Base-by-base conservation (phyloP, 2,329 filamentous ascomycete species). In the Penicillium brevicompactum region DNA sequence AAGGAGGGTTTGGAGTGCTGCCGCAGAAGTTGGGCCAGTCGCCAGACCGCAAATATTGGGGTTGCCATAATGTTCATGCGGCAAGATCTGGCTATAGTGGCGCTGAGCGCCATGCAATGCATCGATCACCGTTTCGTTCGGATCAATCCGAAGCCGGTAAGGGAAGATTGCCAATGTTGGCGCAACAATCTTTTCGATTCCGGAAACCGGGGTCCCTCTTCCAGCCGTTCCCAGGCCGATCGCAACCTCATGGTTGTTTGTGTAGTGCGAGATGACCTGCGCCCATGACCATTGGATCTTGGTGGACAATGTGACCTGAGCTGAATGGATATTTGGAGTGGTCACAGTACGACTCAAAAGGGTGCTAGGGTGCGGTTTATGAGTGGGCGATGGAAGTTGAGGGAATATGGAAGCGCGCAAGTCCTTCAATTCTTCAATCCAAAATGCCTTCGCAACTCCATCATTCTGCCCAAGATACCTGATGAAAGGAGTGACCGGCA, bases 111-210 rank as follows among this genome's bases (percentile, higher is more conserved):
- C 43, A 2, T 45, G 43, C 2, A 45, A 24, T 10, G 43, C 43
- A 27, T 45, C 43, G n/a, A 45, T 45, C 5, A 45, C 24, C 13
- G 7, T 2, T n/a, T 45, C 24, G 16, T 45, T 45, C 1, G 43
- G 24, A 18, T 32, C 16, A 14, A 45, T 32, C 5, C 31, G 43
- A 9, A 30, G 4, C 10, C 43, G 43, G 16, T 45, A 45, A 14
- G 43, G 43, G 43, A 45, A 45, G 43, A 45, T 45, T 2, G 43
- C 43, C 43, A 45, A 31, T 45, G 43, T 45, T 31, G 43, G 43
- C 27, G 43, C 43, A 14, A 45, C 43, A n/a, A 45, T 18, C 11
- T 10, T 45, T 14, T 45, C 43, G 6, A 45, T 45, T 31, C 43
- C 43, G 5, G 43, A 24, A 18, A 45, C 43, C 16, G 24, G 43